Evolutionary conservation across 768 basidiomycete species (phyloP).

Genomic region (Amyloporia xantha): DNA sequence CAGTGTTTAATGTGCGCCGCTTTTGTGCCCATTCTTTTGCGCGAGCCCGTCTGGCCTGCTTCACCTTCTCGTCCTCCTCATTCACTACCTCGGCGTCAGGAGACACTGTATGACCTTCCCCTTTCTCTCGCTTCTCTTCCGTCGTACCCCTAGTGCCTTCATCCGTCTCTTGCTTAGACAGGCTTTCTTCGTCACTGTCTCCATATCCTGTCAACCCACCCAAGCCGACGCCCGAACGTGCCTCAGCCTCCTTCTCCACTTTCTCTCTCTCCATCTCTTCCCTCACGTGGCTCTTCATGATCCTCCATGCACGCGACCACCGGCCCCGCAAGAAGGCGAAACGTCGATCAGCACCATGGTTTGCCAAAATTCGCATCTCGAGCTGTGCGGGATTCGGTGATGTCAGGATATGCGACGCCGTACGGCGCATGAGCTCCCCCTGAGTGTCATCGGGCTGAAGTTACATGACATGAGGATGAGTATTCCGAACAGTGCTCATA

Average conservation of each 20-base stretch:
- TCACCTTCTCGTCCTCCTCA: constrained; percentile 23
- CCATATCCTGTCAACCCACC: constrained; percentile 54
- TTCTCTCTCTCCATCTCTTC: constrained; percentile 16
- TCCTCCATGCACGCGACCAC: constrained; percentile 61
- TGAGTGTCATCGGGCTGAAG: constrained; percentile 57
- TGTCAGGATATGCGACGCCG: constrained; percentile 57
- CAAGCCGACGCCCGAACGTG: constrained; percentile 39
- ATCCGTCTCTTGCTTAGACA: constrained; percentile 16
- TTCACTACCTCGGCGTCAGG: neutral
- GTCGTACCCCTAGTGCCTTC: constrained; percentile 3
- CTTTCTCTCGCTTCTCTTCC: neutral
- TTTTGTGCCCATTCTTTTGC: constrained; percentile 55
- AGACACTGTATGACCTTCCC: neutral
- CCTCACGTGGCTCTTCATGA: constrained; percentile 42
- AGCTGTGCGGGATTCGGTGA: constrained; percentile 77
- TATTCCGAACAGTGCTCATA: neutral
- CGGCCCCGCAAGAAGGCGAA: constrained; percentile 81
- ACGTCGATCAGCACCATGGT: constrained; percentile 69
- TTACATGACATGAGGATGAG: neutral
- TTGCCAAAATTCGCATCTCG: constrained; percentile 84
- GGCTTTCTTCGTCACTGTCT: constrained; percentile 23
- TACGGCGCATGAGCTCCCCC: constrained; percentile 64
- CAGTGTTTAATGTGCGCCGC: constrained; percentile 29
- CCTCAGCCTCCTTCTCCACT: constrained; percentile 14
- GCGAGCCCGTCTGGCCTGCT: constrained; percentile 45